Base-by-base conservation (phyloP, 306 rosid species). In the Rubus parviflorus region DNA sequence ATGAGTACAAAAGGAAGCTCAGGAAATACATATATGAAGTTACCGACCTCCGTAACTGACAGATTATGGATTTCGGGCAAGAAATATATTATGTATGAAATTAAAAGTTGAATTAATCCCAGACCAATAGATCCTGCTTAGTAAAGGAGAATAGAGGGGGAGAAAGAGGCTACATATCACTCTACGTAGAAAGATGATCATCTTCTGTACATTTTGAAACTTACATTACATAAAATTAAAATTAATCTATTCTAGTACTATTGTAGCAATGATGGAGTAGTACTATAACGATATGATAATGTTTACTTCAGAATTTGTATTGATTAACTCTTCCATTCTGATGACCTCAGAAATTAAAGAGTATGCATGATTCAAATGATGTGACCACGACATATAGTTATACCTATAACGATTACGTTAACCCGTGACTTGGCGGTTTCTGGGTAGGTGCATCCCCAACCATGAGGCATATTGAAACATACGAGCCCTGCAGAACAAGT, bases 401-500 rank as follows among this genome's bases (percentile, higher is more conserved):
- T 77, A 77, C 81, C 81, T 69, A 56, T 69, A 7, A 77, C 16
- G 61, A 77, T 5, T 22, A 4, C 22, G 45, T 58, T 69, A 25
- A 52, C 62, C 14, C 9, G 38, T 7, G 45, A 25, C 14, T 70
- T 70, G n/a, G 22, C 42, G 3, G 9, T 61, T 30, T 22, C 2
- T 7, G 61, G 57, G 2, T 7, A 0, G 7, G 0, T 0, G 70
- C 76, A 77, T 58, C 8, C 2, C 0, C 35, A n/a, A 1, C 43
- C 9, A 25, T 0, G 6, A 23, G 0, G 0, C 12, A 9, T 11
- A n/a, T 53, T 11, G 41, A 11, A 7, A 60, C 81, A 77, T 8
- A 15, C 7, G n/a, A 3, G 1, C 11, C 17, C 68, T 23, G 17
- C 11, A 42, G 16, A 2, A 58, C 42, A 42, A 4, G 3, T 4